phyloP scores from a whole-genome alignment of 139 green algal species.

The Chlamydomonas incerta region DNA sequence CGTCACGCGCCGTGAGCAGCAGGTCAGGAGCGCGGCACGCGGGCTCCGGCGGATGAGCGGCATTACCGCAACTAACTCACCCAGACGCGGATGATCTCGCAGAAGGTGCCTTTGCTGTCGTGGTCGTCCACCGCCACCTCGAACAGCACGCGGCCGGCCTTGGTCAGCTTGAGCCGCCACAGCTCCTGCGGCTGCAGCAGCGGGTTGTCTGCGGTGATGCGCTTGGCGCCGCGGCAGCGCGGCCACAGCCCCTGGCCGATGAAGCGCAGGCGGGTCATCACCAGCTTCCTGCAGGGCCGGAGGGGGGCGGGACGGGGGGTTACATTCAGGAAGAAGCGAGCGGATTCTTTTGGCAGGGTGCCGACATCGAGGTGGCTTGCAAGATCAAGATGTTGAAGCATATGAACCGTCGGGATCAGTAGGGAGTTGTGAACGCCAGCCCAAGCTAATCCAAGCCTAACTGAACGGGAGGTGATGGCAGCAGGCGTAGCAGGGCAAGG shows the following conservation, averaged over 20 bases:
- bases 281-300: slow-evolving; percentile 12
- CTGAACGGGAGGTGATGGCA: too few species aligned
- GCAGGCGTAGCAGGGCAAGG: too few species aligned
- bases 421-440: not conserved
- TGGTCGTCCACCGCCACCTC: slow-evolving; percentile 52
- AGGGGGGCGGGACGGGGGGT: not conserved
- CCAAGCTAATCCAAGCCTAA: too few species aligned
- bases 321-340: too few species aligned
- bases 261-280: slow-evolving; percentile 30
- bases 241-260: slow-evolving; percentile 43
- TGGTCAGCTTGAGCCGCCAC: slow-evolving; percentile 45
- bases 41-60: too few species aligned
- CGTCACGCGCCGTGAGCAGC: too few species aligned
- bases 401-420: not conserved
- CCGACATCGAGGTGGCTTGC: too few species aligned
- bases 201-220: slow-evolving; percentile 17
- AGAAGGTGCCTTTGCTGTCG: slow-evolving; percentile 21
- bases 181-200: slow-evolving; percentile 29
- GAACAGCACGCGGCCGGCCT: slow-evolving; percentile 49
- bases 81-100: slow-evolving; percentile 42
- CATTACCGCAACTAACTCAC: not conserved
- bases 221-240: slow-evolving; percentile 39
- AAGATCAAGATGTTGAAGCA: not conserved
- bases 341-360: too few species aligned
- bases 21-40: too few species aligned